These are phyloP conservation scores for Apostasia ramifera DNA, from an alignment of 106 monocot genomes.

Conservation along the genomic window DNA sequence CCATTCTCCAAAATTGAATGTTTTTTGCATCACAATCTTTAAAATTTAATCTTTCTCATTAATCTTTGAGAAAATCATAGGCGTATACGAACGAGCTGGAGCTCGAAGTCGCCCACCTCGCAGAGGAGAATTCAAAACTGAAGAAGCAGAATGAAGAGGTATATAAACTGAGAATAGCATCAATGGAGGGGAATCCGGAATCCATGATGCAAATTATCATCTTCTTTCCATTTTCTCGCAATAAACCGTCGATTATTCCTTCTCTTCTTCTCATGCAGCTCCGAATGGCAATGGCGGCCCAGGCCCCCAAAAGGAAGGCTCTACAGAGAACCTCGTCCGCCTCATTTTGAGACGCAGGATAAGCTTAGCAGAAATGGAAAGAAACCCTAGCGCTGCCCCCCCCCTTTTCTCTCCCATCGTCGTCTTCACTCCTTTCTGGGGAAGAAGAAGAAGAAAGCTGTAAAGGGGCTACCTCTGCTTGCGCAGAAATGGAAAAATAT, in stretches of 20 bases:
- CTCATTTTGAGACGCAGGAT: slow-evolving; percentile 47
- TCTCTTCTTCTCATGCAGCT: slow-evolving; percentile 19
- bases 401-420: neutral
- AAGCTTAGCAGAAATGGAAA: neutral
- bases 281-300: slow-evolving; percentile 36
- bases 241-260: neutral
- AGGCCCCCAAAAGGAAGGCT: slow-evolving; percentile 31
- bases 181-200: neutral
- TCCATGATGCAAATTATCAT: neutral
- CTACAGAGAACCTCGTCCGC: slow-evolving; percentile 47
- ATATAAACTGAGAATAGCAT: neutral
- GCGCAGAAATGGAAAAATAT: slow-evolving; percentile 2
- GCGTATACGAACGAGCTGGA: slow-evolving; percentile 62
- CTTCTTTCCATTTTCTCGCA: neutral
- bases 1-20: neutral
- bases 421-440: neutral
- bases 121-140: slow-evolving; percentile 41
- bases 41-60: neutral
- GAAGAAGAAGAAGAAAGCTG: neutral
- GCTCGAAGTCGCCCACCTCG: slow-evolving; percentile 25
- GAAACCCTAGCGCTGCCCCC: neutral
- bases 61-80: slow-evolving; percentile 9
- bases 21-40: neutral
- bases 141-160: slow-evolving; percentile 48
- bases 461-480: neutral